These are phyloP conservation scores for Fonsecaea erecta DNA, from an alignment of 2,329 filamentous ascomycete genomes.

Conservation along the genomic window DNA sequence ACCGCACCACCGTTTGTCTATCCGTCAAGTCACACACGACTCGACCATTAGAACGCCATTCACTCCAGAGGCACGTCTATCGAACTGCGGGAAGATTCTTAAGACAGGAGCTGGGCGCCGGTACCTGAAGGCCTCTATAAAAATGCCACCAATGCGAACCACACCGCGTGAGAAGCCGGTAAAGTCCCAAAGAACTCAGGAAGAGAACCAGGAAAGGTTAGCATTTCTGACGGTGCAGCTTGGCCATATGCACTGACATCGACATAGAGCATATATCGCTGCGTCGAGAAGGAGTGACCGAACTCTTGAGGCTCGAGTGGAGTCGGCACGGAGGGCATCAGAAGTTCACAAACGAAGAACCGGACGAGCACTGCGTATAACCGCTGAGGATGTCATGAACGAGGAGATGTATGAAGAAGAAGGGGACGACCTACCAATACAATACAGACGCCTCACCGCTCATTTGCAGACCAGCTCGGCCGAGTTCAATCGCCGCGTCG, in stretches of 20 bases:
- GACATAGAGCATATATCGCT: conserved; percentile 79
- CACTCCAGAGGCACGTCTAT: neutral
- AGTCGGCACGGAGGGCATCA: conserved; percentile 86
- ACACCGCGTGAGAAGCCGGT: conserved; percentile 38
- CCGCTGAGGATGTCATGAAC: conserved; percentile 81
- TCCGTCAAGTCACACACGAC: neutral
- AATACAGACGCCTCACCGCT: conserved; percentile 66
- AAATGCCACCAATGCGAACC: conserved; percentile 36
- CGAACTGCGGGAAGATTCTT: neutral
- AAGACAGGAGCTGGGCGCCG: neutral
- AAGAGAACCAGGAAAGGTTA: conserved; percentile 53
- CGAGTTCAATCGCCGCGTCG: conserved; percentile 66
- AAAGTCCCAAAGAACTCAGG: conserved; percentile 38
- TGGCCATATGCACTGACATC: conserved; percentile 31
- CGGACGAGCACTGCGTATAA: conserved; percentile 79
- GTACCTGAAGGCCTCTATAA: neutral
- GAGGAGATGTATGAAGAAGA: conserved; percentile 98
- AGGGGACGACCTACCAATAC: conserved; percentile 75
- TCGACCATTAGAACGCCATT: neutral
- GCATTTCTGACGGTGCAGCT: conserved; percentile 16
- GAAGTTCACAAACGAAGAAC: conserved; percentile 88
- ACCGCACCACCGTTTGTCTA: neutral
- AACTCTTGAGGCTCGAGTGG: conserved; percentile 82
- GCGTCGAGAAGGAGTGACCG: conserved; percentile 86
- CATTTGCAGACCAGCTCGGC: conserved; percentile 65